Conservation (phyloP, 2,329 filamentous ascomycete species). For the Stemphylium lycopersici region DNA sequence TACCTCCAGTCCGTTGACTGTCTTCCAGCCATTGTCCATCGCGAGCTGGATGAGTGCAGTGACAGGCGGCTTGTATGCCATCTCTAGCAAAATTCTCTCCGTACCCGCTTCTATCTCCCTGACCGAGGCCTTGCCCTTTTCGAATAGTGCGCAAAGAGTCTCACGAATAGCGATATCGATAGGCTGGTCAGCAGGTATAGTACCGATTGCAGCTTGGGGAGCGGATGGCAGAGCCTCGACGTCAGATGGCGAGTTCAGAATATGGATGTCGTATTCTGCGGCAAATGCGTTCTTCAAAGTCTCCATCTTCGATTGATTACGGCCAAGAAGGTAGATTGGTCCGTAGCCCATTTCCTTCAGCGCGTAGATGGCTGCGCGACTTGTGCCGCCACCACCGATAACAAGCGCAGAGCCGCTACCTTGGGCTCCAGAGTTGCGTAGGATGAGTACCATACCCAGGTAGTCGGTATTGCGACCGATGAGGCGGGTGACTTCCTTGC, state of each 20-base stretch:
- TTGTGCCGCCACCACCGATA: constrained; percentile 89
- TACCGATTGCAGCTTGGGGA: constrained; percentile 80
- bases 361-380: constrained; percentile 88
- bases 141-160: constrained; percentile 64
- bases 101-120: constrained; percentile 27
- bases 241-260: constrained; percentile 57
- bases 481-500: constrained; percentile 59
- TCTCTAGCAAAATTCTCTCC: constrained; percentile 74
- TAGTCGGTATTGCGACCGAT: constrained; percentile 95
- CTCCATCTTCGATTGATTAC: constrained; percentile 71
- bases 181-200: constrained; percentile 85
- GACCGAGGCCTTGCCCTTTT: constrained; percentile 30
- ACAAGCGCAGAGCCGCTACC: constrained; percentile 69
- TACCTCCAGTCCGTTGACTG: constrained; percentile 86
- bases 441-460: constrained; percentile 83
- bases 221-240: constrained; percentile 55
- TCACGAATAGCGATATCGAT: constrained; percentile 75
- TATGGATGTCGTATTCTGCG: constrained; percentile 68
- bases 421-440: constrained; percentile 68
- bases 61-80: constrained; percentile 90
- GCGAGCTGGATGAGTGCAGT: constrained; percentile 88
- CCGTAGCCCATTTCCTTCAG: constrained; percentile 81
- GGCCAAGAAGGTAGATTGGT: constrained; percentile 86
- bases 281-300: constrained; percentile 76
- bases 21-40: constrained; percentile 76